Conservation (phyloP, 2,329 filamentous ascomycete species). For the Xylaria sp. region DNA sequence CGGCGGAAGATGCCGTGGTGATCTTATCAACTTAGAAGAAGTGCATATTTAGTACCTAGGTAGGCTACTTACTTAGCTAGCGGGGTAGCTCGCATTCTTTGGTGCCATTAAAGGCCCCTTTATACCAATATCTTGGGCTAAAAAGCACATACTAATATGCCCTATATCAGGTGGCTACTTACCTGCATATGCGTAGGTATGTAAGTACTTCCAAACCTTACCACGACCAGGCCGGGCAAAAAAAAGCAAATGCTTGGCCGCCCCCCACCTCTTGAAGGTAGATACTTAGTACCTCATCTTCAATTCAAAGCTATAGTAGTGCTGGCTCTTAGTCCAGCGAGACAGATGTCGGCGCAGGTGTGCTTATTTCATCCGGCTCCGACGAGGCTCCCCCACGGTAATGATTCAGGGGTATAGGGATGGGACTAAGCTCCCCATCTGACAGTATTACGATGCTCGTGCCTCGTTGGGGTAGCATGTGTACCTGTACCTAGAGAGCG, state of each 20-base stretch:
- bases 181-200: background rate
- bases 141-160: background rate
- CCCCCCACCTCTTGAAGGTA: background rate
- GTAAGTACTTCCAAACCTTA: background rate
- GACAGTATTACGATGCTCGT: background rate
- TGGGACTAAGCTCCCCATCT: background rate
- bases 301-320: background rate
- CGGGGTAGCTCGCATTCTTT: background rate
- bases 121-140: conserved; percentile 5
- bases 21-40: conserved; percentile 8
- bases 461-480: background rate
- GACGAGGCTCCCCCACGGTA: background rate
- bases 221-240: background rate
- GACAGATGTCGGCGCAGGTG: background rate
- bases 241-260: background rate
- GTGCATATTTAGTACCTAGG: background rate
- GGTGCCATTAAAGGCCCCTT: background rate
- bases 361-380: background rate
- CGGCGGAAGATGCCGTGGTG: conserved; percentile 6
- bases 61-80: background rate
- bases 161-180: background rate
- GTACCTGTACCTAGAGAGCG: conserved; percentile 13
- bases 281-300: background rate
- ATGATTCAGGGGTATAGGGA: conserved; percentile 3
- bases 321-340: background rate